Evolutionary conservation across 2,329 filamentous ascomycete genomes (phyloP).

Genomic region (Fusarium scirpi): DNA sequence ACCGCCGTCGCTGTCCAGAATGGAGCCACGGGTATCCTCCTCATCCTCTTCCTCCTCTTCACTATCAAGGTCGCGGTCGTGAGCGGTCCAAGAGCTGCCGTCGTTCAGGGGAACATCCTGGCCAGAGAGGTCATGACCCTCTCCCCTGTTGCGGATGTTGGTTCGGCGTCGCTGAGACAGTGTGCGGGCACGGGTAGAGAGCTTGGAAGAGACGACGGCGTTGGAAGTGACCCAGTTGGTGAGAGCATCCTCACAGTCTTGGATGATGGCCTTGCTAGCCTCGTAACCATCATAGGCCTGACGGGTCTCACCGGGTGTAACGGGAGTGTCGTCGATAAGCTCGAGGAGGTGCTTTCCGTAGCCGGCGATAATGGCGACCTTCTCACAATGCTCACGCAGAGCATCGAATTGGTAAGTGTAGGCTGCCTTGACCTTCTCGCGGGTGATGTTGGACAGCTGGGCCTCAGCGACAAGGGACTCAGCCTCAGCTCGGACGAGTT

Average conservation of each 20-base stretch:
- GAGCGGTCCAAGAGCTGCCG: constrained; percentile 86
- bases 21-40: constrained; percentile 61
- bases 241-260: constrained; percentile 96
- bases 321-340: constrained; percentile 94
- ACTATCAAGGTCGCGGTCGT: constrained; percentile 71
- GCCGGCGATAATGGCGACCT: constrained; percentile 96
- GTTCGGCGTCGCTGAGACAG: constrained; percentile 86
- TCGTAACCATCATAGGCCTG: constrained; percentile 98
- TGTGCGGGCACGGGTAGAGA: constrained; percentile 88
- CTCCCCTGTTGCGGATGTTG: constrained; percentile 74
- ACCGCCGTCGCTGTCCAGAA: constrained; percentile 64
- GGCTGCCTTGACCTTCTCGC: constrained; percentile 98
- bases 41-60: constrained; percentile 77
- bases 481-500: constrained; percentile 96
- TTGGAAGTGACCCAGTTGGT: constrained; percentile 97
- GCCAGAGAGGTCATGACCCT: constrained; percentile 83
- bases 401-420: constrained; percentile 99
- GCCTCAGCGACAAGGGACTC: constrained; percentile 99
- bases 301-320: constrained; percentile 96
- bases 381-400: constrained; percentile 96
- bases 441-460: constrained; percentile 98
- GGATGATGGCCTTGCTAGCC: constrained; percentile 97
- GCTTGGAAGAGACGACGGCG: constrained; percentile 86
- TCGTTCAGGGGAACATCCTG: constrained; percentile 86
- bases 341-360: constrained; percentile 99